A percentile compares a stretch with the other conserved stretches of the same genome.
Evolutionary conservation across 805 yeast species (phyloP).

Genomic region (Monosporozyma aerobia): DNA sequence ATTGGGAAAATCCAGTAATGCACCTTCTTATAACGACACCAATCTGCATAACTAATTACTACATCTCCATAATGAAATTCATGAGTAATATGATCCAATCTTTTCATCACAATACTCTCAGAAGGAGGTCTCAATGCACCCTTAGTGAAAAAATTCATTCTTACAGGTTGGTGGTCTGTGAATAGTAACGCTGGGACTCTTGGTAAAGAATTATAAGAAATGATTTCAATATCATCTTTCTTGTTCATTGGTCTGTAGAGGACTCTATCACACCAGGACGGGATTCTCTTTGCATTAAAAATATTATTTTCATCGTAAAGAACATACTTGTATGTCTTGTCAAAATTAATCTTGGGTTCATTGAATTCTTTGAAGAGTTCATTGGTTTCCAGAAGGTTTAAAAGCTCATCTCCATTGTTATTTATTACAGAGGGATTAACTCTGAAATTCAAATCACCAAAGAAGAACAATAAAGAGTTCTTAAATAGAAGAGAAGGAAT

Average conservation of each 20-base stretch:
- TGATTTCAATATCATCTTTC: constrained; percentile 13
- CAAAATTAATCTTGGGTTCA: constrained; percentile 57
- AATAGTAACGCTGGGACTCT: constrained; percentile 32
- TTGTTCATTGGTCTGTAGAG: constrained; percentile 36
- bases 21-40: constrained; percentile 10
- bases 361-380: constrained; percentile 48
- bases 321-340: constrained; percentile 72
- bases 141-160: constrained; percentile 31
- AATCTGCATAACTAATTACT: constrained; percentile 22
- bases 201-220: constrained; percentile 40
- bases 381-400: constrained; percentile 19
- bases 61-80: constrained; percentile 9
- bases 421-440: constrained; percentile 23
- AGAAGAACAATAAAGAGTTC: constrained; percentile 59
- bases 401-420: background rate
- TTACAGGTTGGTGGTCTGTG: constrained; percentile 83
- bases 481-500: constrained; percentile 30
- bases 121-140: constrained; percentile 4
- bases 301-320: constrained; percentile 35
- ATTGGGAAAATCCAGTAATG: constrained; percentile 8
- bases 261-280: constrained; percentile 90
- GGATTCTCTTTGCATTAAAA: constrained; percentile 51
- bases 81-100: constrained; percentile 3
- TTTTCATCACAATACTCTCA: background rate
- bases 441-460: constrained; percentile 86